These are phyloP conservation scores for Pestalotiopsis sp. DNA, from an alignment of 2,329 filamentous ascomycete species.

Conservation along the genomic window DNA sequence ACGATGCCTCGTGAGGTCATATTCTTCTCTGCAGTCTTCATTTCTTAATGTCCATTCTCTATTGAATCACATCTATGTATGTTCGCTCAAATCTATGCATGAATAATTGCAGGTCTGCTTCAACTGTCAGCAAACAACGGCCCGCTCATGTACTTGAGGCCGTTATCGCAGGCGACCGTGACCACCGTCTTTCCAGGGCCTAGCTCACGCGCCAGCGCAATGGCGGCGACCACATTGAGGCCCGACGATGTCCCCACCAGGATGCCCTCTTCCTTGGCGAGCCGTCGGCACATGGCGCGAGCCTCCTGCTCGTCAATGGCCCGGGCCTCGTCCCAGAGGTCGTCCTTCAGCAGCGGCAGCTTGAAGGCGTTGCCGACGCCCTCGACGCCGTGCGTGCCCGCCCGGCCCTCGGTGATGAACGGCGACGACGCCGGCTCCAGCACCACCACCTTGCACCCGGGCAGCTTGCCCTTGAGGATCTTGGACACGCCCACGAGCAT, in stretches of 20 bases:
- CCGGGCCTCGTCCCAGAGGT: neutral
- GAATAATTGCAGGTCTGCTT: neutral
- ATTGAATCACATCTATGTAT: neutral
- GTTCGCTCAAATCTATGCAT: neutral
- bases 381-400: constrained; percentile 1
- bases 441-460: neutral
- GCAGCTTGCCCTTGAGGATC: neutral
- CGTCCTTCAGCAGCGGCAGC: neutral
- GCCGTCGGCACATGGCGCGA: neutral
- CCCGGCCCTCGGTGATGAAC: neutral
- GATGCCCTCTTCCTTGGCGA: constrained; percentile 1
- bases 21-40: too few relatives aligned
- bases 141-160: constrained; percentile 6
- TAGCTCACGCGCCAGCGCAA: neutral
- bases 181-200: constrained; percentile 4
- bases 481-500: constrained; percentile 2
- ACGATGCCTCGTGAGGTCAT: too few relatives aligned
- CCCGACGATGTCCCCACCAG: constrained; percentile 5
- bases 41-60: too few relatives aligned
- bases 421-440: neutral
- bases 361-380: constrained; percentile 1
- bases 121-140: neutral
- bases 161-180: constrained; percentile 2
- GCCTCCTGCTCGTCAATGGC: neutral
- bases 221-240: constrained; percentile 4